Evolutionary conservation across 2,329 filamentous ascomycete species (phyloP).

Genomic region (Colletotrichum horii): DNA sequence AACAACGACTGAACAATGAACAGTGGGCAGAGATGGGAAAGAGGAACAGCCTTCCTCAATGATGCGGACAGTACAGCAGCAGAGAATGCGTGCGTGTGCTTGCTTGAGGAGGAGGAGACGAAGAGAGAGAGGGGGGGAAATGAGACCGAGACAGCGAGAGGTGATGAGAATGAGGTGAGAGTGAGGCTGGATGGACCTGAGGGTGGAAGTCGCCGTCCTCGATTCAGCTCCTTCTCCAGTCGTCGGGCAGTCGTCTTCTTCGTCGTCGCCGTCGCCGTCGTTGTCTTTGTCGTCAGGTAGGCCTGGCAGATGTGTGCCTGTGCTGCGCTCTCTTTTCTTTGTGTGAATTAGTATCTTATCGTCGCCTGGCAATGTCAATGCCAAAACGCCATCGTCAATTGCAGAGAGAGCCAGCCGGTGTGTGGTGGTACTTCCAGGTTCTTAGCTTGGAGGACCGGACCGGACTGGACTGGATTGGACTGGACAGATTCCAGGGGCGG

Average conservation of each 20-base stretch:
- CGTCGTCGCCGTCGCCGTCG: neutral
- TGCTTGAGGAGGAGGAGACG: neutral
- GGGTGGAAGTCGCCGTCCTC: neutral
- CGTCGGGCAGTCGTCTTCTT: neutral
- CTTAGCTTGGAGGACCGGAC: neutral
- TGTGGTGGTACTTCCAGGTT: neutral
- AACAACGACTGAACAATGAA: neutral
- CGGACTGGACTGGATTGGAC: neutral
- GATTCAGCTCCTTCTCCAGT: neutral
- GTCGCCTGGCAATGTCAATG: constrained; percentile 22
- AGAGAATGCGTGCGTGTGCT: neutral
- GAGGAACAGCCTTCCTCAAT: neutral
- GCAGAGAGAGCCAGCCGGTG: constrained; percentile 23
- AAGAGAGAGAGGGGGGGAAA: neutral
- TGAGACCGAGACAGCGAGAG: neutral
- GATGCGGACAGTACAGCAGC: neutral
- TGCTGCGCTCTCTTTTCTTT: neutral
- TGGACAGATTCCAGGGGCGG: neutral
- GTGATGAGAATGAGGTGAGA: neutral
- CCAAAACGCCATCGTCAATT: constrained; percentile 24
- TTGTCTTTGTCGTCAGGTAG: neutral
- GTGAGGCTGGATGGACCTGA: neutral
- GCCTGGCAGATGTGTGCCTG: neutral
- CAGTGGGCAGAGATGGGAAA: neutral
- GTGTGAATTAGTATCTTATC: neutral